Evolutionary conservation across 2,329 filamentous ascomycete species (phyloP), one percentile per base, ranked within the genome.

Genomic region (Aspergillus fumigatiaffinis): DNA sequence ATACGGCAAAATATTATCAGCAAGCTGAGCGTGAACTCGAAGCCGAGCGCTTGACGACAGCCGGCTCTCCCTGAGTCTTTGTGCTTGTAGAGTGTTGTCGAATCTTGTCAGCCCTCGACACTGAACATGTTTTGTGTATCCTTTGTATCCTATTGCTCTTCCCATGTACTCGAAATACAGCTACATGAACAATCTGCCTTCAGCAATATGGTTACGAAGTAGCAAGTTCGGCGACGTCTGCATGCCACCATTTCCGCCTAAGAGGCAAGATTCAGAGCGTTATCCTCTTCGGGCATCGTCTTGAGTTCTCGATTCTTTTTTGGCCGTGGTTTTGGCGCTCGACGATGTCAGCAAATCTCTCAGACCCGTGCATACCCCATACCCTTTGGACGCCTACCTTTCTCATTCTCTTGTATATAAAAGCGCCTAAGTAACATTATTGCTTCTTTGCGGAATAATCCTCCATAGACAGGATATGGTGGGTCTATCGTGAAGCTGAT

Each of bases 1-100:
- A 99, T 75, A 99, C 94, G 32, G 92, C 93, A 63, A 99, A 99
- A 81, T 99, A 99, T 80, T 99, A 96, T 78, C 88, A 88, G 73
- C 91, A 96, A 76, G 94, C 94, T 7, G 94, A 99, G 82, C 83
- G 88, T 74, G 94, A 99, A 77, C 78, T 99, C 69, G 94, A 96
- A 79, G 87, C 87, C 42, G 92, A 96, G 81, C 80, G 79, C 58
- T 67, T 72, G 60, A 71, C 66, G 53, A 73, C 72, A 58, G 66
- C 62, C 57, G 59, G 58, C 50, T 67, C 66, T 58, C 57, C 61
- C 53, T 63, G 58, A 61, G 63, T 51, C 32, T 59, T 26, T 49
- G 32, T 52, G 51, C 38, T 28, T 57, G 38, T 55, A 52, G 47
- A 56, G 50, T 56, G 53, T 53, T 14, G 25, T 47, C 12, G 44